phyloP scores from a whole-genome alignment of 2,329 filamentous ascomycete genomes.

The Trichoderma guizhouense region DNA sequence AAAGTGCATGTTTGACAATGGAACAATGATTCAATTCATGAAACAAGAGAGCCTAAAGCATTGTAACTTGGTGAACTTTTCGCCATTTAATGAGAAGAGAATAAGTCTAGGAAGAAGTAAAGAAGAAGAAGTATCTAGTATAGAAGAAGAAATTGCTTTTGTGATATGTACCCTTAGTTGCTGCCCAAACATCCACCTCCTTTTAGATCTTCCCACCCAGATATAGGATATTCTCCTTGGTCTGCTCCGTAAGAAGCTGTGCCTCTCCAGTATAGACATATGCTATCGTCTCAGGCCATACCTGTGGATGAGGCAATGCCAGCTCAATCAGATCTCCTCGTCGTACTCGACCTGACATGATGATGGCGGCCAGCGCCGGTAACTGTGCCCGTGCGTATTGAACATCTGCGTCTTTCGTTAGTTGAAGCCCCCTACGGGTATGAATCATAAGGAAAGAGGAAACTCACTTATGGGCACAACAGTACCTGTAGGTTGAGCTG shows the following conservation, averaged over 20 bases:
- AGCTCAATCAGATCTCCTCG: conserved; percentile 55
- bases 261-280: conserved; percentile 53
- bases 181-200: neutral
- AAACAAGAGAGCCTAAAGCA: neutral
- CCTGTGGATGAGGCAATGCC: conserved; percentile 54
- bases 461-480: conserved; percentile 21
- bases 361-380: conserved; percentile 52
- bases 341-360: conserved; percentile 51
- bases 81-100: neutral
- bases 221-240: conserved; percentile 52
- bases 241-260: conserved; percentile 41
- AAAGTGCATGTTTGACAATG: neutral
- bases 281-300: conserved; percentile 53
- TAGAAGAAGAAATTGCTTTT: neutral
- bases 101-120: neutral
- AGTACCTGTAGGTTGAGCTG: neutral
- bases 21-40: neutral
- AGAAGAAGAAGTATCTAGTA: neutral
- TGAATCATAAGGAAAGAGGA: neutral
- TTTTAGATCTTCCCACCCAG: conserved; percentile 48
- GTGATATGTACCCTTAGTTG: neutral
- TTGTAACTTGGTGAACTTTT: neutral
- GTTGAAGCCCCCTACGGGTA: neutral
- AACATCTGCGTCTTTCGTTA: conserved; percentile 23
- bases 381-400: conserved; percentile 37